Evolutionary conservation across 192 early-diverging fungal species (phyloP), one percentile per base, ranked within the genome.

Genomic region (Entomortierella lignicola): DNA sequence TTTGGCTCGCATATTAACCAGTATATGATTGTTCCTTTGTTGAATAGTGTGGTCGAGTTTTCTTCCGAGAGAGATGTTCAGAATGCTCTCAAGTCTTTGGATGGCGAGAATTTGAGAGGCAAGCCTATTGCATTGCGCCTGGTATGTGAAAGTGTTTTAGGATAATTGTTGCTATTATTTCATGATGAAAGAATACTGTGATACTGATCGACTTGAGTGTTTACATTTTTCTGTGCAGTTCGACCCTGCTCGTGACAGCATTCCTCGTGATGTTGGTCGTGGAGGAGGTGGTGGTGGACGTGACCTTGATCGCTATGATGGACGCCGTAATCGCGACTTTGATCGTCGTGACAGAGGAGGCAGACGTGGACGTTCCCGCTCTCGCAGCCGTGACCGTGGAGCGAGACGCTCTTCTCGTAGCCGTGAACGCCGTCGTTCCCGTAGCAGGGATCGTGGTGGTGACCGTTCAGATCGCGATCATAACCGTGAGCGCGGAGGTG

Each of bases 41-140:
- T 47, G 6, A 20, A 51, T 72, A 94, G 96, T 77, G 88, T 96
- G 42, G 95, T 98, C 37, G 97, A 99, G 83, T 99, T 98, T 73
- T 70, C 85, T 7, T 86, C 85, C 62, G 83, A 85, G 48, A 88
- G 74, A 30, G 95, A 96, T 47, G 90, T 94, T 82, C 89, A 94
- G 30, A 87, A 90, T 60, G 97, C 97, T 18, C 74, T 98, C 34
- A 87, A 89, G 71, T 90, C 92, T 72, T 91, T 97, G 64, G 91
- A 97, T 57, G 92, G 91, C 66, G 83, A 85, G 44, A 88, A 89
- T 52, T 77, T 94, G 82, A 83, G 87, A 44, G 93, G 93, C 20
- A 86, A 88, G 50, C 84, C 88, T 26, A 72, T 94, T 27, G 61
- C 82, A 50, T 84, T 94, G 39, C 90, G 89, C 55, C 85, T 87